A percentile compares a stretch with the other conserved stretches of the same genome.
These are phyloP conservation scores for Teunomyces stri DNA, from an alignment of 805 yeast species.

Conservation along the genomic window DNA sequence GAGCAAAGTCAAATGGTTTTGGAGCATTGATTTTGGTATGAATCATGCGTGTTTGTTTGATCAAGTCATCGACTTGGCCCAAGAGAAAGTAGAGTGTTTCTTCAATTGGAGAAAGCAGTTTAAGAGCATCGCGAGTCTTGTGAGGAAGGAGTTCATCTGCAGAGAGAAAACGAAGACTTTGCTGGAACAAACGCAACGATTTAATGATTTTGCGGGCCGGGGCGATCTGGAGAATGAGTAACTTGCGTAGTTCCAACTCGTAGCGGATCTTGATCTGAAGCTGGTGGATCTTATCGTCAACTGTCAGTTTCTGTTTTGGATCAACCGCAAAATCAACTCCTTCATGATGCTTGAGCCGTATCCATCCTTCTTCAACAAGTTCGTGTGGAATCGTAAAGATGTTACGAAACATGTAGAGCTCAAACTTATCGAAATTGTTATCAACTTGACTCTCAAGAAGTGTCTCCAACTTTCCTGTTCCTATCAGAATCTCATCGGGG, in stretches of 20 bases:
- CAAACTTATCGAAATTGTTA: slow-evolving; percentile 80
- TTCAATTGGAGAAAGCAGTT: slow-evolving; percentile 42
- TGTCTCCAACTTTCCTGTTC: slow-evolving; percentile 78
- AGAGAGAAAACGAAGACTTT: slow-evolving; percentile 26
- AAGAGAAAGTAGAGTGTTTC: slow-evolving; percentile 47
- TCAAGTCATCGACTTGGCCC: slow-evolving; percentile 41
- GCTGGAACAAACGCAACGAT: slow-evolving; percentile 30
- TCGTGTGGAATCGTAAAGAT: slow-evolving; percentile 68
- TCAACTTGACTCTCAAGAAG: slow-evolving; percentile 74
- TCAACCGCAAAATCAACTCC: slow-evolving; percentile 34
- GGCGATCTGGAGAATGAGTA: slow-evolving; percentile 37
- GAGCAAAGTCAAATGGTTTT: slow-evolving; percentile 24
- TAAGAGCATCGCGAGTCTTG: slow-evolving; percentile 25
- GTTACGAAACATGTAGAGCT: slow-evolving; percentile 76
- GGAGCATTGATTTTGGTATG: slow-evolving; percentile 23
- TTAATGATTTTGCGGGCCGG: slow-evolving; percentile 36
- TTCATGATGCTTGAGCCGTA: slow-evolving; percentile 67
- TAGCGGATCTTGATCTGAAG: slow-evolving; percentile 38
- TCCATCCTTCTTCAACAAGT: slow-evolving; percentile 61
- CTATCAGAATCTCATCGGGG: slow-evolving; percentile 60
- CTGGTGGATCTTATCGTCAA: slow-evolving; percentile 30
- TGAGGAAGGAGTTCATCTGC: slow-evolving; percentile 18
- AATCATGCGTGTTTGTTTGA: slow-evolving; percentile 26
- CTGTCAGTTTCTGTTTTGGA: slow-evolving; percentile 8
- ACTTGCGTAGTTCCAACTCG: slow-evolving; percentile 44